Evolutionary conservation across 768 basidiomycete species (phyloP), one percentile per base, ranked within the genome.

Genomic region (Collybia mongolica): DNA sequence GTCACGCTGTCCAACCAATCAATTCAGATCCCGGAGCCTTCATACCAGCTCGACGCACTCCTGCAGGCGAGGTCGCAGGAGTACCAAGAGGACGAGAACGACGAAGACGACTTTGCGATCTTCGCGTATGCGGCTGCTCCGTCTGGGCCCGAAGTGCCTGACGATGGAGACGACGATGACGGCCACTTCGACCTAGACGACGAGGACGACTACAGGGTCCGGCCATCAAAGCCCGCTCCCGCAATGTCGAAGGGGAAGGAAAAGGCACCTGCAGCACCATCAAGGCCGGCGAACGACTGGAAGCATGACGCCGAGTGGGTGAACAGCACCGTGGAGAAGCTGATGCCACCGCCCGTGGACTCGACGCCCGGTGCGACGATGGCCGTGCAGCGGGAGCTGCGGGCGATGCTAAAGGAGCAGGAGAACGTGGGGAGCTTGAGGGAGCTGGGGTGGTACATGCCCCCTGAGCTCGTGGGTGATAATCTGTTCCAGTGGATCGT

Each of bases 401-500:
- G 73, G 52, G 60, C 73, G 15, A 82, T 86, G 74, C 61, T 88
- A 44, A 80, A 70, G 52, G 82, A 83, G 56, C 86, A 89, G 63
- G 73, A 77, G 7, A 60, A 55, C 17, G 69, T 71, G 9, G 60
- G 58, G 37, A 69, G 76, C 40, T 61, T 80, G 43, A 74, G 68
- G 44, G 78, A 82, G 49, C 68, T 88, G 1, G 88, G 87, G 9
- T 90, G 87, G 83, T 87, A 83, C 61, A 72, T 90, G 64, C 79
- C 86, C 11, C 78, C 75, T 15, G 82, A 84, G n/a, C 65, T 80
- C 38, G 80, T 86, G 18, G 79, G 77, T 6, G 81, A 87, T 59
- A 87, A 87, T 54, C 63, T 86, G 17, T 86, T 83, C 64, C 83
- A 84, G 58, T 88, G 84, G 85, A 77, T 88, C 50, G 76, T 88